A percentile compares a stretch with the other conserved stretches of the same genome.
phyloP scores from a whole-genome alignment of 495 filamentous ascomycete species.

The Penicillium psychrofluorescens region DNA sequence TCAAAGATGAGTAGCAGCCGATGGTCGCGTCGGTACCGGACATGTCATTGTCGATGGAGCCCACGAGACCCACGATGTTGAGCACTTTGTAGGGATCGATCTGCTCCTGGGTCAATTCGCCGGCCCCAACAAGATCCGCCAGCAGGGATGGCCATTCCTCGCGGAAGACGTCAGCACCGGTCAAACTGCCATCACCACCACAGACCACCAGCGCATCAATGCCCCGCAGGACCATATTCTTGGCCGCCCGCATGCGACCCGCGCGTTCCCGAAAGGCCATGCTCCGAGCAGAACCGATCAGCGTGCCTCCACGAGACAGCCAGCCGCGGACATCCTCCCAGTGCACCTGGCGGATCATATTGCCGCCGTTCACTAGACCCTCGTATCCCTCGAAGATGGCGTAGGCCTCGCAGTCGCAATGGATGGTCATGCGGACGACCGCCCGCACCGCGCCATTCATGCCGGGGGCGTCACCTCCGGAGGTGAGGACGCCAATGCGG shows the following conservation, averaged over 20 bases:
- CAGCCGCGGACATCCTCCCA: slow-evolving; percentile 97
- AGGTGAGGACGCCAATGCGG: slow-evolving; percentile 92
- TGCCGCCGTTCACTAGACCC: slow-evolving; percentile 82
- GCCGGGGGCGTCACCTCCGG: slow-evolving; percentile 92
- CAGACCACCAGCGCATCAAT: slow-evolving; percentile 96
- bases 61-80: slow-evolving; percentile 94
- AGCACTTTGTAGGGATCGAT: slow-evolving; percentile 66
- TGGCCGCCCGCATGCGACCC: slow-evolving; percentile 76
- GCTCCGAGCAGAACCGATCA: slow-evolving; percentile 93
- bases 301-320: slow-evolving; percentile 88
- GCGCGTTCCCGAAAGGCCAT: slow-evolving; percentile 80
- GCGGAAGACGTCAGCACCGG: slow-evolving; percentile 90
- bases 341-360: slow-evolving; percentile 75
- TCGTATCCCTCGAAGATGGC: slow-evolving; percentile 95
- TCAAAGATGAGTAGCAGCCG: slow-evolving; percentile 89
- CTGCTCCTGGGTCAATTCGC: slow-evolving; percentile 62
- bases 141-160: slow-evolving; percentile 84
- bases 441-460: slow-evolving; percentile 96
- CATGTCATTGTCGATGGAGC: slow-evolving; percentile 98
- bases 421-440: slow-evolving; percentile 86
- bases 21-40: slow-evolving; percentile 96
- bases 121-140: slow-evolving; percentile 66
- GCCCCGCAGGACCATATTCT: slow-evolving; percentile 85
- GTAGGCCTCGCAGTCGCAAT: slow-evolving; percentile 79
- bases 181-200: slow-evolving; percentile 95